Evolutionary conservation across 352 stramenopile species (phyloP).

Genomic region (Paralagenidium karlingii): DNA sequence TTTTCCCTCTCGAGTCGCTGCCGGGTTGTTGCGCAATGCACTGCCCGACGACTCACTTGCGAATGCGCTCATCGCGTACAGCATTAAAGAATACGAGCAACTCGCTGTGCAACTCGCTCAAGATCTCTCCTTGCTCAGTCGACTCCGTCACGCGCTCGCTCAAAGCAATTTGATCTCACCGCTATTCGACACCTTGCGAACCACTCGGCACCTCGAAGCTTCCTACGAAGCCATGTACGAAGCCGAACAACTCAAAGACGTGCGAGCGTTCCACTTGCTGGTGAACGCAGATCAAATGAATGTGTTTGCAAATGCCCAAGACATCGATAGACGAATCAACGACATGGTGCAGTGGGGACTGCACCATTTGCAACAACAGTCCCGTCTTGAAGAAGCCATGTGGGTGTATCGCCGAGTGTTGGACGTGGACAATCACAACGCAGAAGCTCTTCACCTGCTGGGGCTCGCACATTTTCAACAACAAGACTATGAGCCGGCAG

Average conservation of each 20-base stretch:
- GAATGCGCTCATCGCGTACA: constrained; percentile 34
- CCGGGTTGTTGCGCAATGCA: constrained; percentile 29
- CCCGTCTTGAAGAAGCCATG: constrained; percentile 9
- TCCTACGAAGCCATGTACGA: no score
- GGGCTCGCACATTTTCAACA: constrained; percentile 17
- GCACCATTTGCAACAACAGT: constrained; percentile 13
- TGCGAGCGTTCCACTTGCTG: constrained; percentile 38
- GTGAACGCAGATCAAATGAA: constrained; percentile 13
- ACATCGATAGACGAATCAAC: constrained; percentile 6
- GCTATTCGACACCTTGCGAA: constrained; percentile 75
- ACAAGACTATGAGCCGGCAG: constrained; percentile 5
- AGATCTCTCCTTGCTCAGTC: constrained; percentile 5
- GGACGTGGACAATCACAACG: constrained; percentile 8
- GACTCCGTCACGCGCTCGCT: constrained; percentile 19
- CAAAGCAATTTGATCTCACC: constrained; percentile 18
- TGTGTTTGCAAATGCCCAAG: not conserved
- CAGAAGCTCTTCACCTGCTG: constrained; percentile 35
- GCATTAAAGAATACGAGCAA: constrained; percentile 56
- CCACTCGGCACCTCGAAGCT: constrained; percentile 81
- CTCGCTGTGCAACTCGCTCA: constrained; percentile 36
- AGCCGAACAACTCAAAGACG: no score
- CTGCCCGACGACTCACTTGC: constrained; percentile 15
- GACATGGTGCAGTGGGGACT: constrained; percentile 11
- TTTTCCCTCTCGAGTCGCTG: constrained; percentile 64
- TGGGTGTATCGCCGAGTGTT: constrained; percentile 30